Conservation (phyloP, 805 yeast genomes). For the Candida awuae region DNA sequence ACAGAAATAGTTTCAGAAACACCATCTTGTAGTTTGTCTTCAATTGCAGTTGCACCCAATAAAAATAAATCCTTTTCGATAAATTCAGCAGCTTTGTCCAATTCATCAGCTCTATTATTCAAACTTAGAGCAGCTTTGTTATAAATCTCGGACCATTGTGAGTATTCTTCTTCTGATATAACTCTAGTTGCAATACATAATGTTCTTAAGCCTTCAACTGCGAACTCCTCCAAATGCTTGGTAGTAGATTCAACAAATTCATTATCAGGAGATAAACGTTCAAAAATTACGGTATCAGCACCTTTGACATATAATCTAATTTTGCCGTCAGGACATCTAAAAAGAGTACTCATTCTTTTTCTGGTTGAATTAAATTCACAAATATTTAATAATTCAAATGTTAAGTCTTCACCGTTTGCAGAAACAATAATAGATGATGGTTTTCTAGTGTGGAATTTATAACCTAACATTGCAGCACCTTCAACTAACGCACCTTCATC, state of each 20-base stretch:
- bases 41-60: constrained; percentile 97
- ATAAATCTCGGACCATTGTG: constrained; percentile 56
- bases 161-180: constrained; percentile 70
- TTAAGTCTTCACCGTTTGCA: constrained; percentile 41
- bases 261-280: constrained; percentile 62
- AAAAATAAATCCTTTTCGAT: constrained; percentile 75
- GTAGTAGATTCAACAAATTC: constrained; percentile 80
- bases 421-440: constrained; percentile 75
- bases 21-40: constrained; percentile 95
- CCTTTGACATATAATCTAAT: constrained; percentile 90
- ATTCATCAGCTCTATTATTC: constrained; percentile 60
- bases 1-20: constrained; percentile 97
- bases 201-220: constrained; percentile 92
- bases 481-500: constrained; percentile 98
- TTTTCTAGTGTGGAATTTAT: constrained; percentile 71
- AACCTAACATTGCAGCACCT: constrained; percentile 89
- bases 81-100: constrained; percentile 83
- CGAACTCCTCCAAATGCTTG: constrained; percentile 90
- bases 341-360: constrained; percentile 94
- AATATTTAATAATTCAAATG: constrained; percentile 75
- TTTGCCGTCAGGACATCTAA: constrained; percentile 88
- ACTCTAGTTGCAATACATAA: constrained; percentile 85
- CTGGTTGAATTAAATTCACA: constrained; percentile 97
- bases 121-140: constrained; percentile 78
- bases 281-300: constrained; percentile 93